Conservation (phyloP, 2,329 filamentous ascomycete species). For the Aspergillus udagawae region DNA sequence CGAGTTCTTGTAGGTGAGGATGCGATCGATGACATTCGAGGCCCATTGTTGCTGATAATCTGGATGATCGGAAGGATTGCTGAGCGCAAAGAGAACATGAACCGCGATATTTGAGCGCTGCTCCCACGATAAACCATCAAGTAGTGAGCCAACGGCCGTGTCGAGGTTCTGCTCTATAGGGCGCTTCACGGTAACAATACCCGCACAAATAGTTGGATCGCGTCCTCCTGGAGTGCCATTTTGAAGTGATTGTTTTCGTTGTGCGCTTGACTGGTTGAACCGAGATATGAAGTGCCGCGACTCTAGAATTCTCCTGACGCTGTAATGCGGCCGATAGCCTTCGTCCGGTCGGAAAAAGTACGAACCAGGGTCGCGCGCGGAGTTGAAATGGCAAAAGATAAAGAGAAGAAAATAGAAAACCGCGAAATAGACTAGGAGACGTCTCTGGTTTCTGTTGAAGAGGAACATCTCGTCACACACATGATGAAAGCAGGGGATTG, state of each 20-base stretch:
- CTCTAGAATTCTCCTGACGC: slow-evolving; percentile 16
- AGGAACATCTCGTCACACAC: slow-evolving; percentile 7
- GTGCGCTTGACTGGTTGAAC: slow-evolving; percentile 11
- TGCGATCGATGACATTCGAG: slow-evolving; percentile 34
- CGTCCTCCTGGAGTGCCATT: slow-evolving; percentile 1
- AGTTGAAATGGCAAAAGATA: slow-evolving; percentile 15
- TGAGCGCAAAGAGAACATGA: slow-evolving; percentile 44
- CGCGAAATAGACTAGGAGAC: slow-evolving; percentile 15
- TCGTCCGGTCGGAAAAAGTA: slow-evolving; percentile 19
- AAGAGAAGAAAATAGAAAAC: slow-evolving; percentile 18
- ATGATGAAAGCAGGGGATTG: slow-evolving; percentile 2
- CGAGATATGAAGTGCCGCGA: slow-evolving; percentile 14
- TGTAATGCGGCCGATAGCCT: slow-evolving; percentile 22
- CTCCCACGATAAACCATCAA: slow-evolving; percentile 38
- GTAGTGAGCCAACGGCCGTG: slow-evolving; percentile 41
- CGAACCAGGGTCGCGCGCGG: slow-evolving; percentile 20
- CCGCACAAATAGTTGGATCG: slow-evolving; percentile 36
- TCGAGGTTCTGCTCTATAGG: slow-evolving; percentile 39
- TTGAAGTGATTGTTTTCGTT: background rate
- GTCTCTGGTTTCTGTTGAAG: slow-evolving; percentile 17
- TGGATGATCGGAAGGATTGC: slow-evolving; percentile 39
- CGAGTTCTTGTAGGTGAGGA: slow-evolving; percentile 39
- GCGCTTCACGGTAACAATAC: slow-evolving; percentile 42
- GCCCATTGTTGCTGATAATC: slow-evolving; percentile 43
- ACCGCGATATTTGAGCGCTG: slow-evolving; percentile 41